These are phyloP conservation scores for Conticribra weissflogii DNA, from an alignment of 108 stramenopile species.

Conservation along the genomic window DNA sequence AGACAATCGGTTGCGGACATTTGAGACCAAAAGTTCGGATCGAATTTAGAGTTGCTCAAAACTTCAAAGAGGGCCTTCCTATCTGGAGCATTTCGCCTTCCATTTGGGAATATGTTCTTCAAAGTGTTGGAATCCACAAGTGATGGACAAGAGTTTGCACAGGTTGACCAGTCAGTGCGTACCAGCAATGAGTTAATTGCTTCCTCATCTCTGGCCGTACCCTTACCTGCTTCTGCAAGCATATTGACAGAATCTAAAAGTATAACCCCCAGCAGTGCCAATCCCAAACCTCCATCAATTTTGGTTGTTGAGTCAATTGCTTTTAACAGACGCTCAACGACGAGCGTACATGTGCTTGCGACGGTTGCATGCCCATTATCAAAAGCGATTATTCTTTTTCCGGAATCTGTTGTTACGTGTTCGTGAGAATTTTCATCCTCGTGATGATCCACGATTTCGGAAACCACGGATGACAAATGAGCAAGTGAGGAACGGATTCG, in stretches of 20 bases:
- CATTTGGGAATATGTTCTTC: conserved; percentile 39
- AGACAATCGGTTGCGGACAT: conserved; percentile 68
- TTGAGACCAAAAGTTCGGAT: conserved; percentile 71
- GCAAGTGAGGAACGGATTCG: conserved; percentile 28
- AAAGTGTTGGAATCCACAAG: conserved; percentile 12
- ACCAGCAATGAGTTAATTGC: conserved; percentile 56
- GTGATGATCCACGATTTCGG: conserved; percentile 85
- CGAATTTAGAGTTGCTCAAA: conserved; percentile 66
- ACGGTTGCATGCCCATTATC: conserved; percentile 53
- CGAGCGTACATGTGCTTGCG: conserved; percentile 71
- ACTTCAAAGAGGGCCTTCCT: conserved; percentile 57
- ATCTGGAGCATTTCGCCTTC: conserved; percentile 27
- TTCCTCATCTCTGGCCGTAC: conserved; percentile 61
- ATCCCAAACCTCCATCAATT: conserved; percentile 45
- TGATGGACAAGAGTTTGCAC: conserved; percentile 10
- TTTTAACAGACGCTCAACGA: conserved; percentile 55
- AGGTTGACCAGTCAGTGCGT: conserved; percentile 59
- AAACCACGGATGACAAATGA: conserved; percentile 21
- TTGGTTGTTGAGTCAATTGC: background rate
- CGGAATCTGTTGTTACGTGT: conserved; percentile 41
- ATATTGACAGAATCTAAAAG: conserved; percentile 87
- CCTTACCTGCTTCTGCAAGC: conserved; percentile 70
- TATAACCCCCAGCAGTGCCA: conserved; percentile 71
- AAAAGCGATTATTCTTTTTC: conserved; percentile 64
- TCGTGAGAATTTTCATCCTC: conserved; percentile 63